Evolutionary conservation across 2,329 filamentous ascomycete species (phyloP).

Genomic region (Fusarium euwallaceae): DNA sequence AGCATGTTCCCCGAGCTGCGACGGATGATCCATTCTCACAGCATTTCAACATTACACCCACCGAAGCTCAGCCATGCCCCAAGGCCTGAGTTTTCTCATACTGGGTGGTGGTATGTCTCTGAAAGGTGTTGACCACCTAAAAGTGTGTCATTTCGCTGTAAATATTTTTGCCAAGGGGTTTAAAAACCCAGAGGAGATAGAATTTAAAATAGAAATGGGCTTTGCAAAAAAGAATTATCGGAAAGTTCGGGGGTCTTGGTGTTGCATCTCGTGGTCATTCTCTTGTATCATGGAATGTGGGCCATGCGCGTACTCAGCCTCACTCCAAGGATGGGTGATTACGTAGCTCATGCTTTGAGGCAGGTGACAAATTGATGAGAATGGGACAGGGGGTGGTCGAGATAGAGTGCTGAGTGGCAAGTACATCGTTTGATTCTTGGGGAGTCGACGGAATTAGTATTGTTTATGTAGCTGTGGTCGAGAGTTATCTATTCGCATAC

Average conservation of each 20-base stretch:
- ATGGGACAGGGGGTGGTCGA: background rate
- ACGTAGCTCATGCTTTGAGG: background rate
- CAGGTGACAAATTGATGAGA: background rate
- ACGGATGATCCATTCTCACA: conserved; percentile 49
- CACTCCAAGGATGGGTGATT: background rate
- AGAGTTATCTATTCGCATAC: background rate
- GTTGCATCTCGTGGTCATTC: background rate
- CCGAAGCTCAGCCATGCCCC: conserved; percentile 38
- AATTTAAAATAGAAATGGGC: background rate
- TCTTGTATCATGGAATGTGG: background rate
- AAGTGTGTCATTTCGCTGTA: background rate
- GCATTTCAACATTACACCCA: conserved; percentile 43
- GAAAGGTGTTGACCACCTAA: background rate
- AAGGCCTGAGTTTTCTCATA: background rate
- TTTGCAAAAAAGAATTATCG: background rate
- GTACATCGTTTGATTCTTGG: background rate
- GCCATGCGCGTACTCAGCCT: conserved; percentile 6
- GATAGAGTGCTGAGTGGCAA: conserved; percentile 2
- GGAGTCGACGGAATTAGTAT: background rate
- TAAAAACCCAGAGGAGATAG: background rate
- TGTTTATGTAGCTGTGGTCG: background rate
- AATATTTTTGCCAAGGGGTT: background rate
- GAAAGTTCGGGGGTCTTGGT: conserved; percentile 2
- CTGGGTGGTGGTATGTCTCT: background rate
- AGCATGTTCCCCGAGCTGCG: conserved; percentile 60